A percentile compares a stretch with the other conserved stretches of the same genome.
phyloP scores from a whole-genome alignment of 305 asterid species.

The Nicotiana rustica region DNA sequence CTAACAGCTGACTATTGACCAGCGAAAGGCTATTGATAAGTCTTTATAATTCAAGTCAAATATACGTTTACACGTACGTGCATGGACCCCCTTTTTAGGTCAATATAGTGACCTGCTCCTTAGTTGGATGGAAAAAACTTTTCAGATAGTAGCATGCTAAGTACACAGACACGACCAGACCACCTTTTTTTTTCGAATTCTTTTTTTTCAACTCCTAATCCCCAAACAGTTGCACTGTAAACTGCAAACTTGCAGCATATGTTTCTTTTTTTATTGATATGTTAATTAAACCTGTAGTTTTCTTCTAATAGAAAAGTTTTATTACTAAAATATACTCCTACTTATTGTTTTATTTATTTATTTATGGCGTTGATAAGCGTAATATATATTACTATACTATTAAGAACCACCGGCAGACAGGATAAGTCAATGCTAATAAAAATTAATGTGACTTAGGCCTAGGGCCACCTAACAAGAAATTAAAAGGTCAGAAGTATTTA shows the following conservation, averaged over 20 bases:
- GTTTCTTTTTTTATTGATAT: background rate
- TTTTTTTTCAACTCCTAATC: background rate
- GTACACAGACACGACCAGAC: background rate
- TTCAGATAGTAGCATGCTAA: constrained; percentile 17
- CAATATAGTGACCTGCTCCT: background rate
- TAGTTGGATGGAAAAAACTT: constrained; percentile 26
- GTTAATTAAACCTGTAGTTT: background rate
- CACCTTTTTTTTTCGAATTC: background rate
- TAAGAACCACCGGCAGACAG: background rate
- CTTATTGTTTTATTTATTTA: background rate
- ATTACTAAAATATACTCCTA: background rate
- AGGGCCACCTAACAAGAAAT: background rate
- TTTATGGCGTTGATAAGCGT: background rate
- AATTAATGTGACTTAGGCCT: background rate
- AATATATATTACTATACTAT: background rate
- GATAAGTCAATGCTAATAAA: constrained; percentile 20
- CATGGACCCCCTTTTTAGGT: constrained; percentile 22
- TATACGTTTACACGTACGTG: constrained; percentile 18
- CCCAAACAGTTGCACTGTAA: constrained; percentile 3
- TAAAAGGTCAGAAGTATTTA: constrained; percentile 2
- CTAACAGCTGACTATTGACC: constrained; percentile 21
- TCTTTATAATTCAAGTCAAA: constrained; percentile 16
- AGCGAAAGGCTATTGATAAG: no score
- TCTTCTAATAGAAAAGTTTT: background rate
- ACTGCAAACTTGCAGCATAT: background rate